Evolutionary conservation across 805 yeast species (phyloP), one percentile per base, ranked within the genome.

Genomic region (Candida boleticola): DNA sequence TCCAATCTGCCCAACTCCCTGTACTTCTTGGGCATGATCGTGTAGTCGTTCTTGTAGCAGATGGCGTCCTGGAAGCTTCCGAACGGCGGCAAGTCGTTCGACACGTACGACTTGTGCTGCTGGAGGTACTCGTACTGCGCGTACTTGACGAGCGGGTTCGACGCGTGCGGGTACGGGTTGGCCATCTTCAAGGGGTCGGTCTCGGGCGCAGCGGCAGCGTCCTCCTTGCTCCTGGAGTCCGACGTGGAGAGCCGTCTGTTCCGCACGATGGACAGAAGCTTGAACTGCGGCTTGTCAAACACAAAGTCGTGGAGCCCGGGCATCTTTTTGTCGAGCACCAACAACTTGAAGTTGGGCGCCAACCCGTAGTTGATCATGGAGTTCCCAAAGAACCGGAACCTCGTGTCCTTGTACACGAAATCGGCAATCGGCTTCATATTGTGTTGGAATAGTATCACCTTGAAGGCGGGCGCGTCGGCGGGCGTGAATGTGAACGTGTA

Each of bases 361-460:
- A 61, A 48, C 46, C 63, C 57, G 3, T 63, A 61, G 43, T 55
- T 53, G 2, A 58, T 42, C n/a, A 64, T 44, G 4, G 71, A 46
- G 4, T 71, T 59, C 4, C 75, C 74, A 16, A 64, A 37, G 3
- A 68, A 52, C 37, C 75, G 55, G 48, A 70, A 70, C 13, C 72
- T 48, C 3, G 73, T 68, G 30, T 46, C 48, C 30, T 58, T 57
- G 46, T 66, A 69, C 25, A 37, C 52, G 48, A 70, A 70, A 51
- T 70, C 75, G 9, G 70, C 58, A 47, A 63, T 66, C 3, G 74
- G 69, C 40, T 60, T 55, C 46, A 52, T 55, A 41, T 60, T 61
- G 51, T 64, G 60, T 48, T 65, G 66, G 42, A 68, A 69, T 37
- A 59, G 53, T 3, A 60, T 32, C 5, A 70, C 44, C 23, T 53